Percentiles rank a stretch among this genome's conserved stretches.
phyloP scores from a whole-genome alignment of 2,329 filamentous ascomycete species.

The Geosmithia putterillii region DNA sequence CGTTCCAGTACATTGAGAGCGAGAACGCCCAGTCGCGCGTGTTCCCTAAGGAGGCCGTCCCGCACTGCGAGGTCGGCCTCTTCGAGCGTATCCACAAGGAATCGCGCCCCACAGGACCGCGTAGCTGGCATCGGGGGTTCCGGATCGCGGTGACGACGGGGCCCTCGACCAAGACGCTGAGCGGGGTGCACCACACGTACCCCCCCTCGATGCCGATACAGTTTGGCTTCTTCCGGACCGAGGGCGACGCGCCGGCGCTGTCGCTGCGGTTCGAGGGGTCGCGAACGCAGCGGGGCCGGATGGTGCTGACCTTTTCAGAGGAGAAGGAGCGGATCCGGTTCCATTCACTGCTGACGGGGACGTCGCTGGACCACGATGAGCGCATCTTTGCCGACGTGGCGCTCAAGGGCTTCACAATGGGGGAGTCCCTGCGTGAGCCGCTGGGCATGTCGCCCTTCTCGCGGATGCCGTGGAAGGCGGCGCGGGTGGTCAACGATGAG shows the following conservation, averaged over 20 bases:
- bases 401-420: constrained; percentile 52
- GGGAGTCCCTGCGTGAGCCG: constrained; percentile 35
- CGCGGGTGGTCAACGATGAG: constrained; percentile 62
- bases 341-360: constrained; percentile 62
- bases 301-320: constrained; percentile 68
- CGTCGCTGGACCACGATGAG: constrained; percentile 55
- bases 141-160: constrained; percentile 69
- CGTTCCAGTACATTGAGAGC: constrained; percentile 73
- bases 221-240: constrained; percentile 65
- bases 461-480: constrained; percentile 50
- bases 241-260: constrained; percentile 56
- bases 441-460: constrained; percentile 37
- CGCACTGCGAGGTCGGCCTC: constrained; percentile 58
- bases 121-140: constrained; percentile 67
- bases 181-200: constrained; percentile 61
- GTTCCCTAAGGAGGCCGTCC: constrained; percentile 65
- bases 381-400: constrained; percentile 58
- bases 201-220: constrained; percentile 55
- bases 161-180: constrained; percentile 64
- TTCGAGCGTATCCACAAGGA: constrained; percentile 62
- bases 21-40: constrained; percentile 48
- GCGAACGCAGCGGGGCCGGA: constrained; percentile 49
- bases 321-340: constrained; percentile 58
- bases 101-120: constrained; percentile 58
- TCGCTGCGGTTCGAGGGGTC: constrained; percentile 59